Percentiles rank a stretch among this genome's conserved stretches.
phyloP scores from a whole-genome alignment of 257 asterid species.

The Lycium barbarum region DNA sequence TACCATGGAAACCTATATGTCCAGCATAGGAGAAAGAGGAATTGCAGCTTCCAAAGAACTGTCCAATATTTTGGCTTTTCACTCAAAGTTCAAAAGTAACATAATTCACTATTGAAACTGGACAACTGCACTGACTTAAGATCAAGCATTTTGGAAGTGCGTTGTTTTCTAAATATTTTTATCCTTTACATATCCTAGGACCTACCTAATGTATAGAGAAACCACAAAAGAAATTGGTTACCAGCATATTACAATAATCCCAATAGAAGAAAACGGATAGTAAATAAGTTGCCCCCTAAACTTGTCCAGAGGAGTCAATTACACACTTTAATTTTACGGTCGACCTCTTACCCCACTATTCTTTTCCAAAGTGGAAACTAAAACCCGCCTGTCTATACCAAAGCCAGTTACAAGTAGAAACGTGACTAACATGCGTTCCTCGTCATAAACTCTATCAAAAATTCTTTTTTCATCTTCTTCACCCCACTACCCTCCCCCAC shows the following conservation, averaged over 20 bases:
- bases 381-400: too few relatives aligned
- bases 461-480: too few relatives aligned
- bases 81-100: not conserved
- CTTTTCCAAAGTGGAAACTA: too few relatives aligned
- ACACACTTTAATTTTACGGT: too few relatives aligned
- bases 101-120: not conserved
- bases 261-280: not conserved
- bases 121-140: not conserved
- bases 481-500: too few relatives aligned
- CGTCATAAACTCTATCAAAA: too few relatives aligned
- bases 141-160: not conserved
- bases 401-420: too few relatives aligned
- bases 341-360: too few relatives aligned
- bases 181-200: not conserved
- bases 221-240: not conserved
- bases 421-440: too few relatives aligned
- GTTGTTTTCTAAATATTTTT: not conserved
- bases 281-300: too few relatives aligned
- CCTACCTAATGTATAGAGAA: not conserved
- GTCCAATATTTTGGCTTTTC: not conserved
- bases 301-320: too few relatives aligned
- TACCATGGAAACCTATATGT: not conserved
- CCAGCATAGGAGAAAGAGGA: not conserved
- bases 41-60: not conserved
- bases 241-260: not conserved